Evolutionary conservation across 2,329 filamentous ascomycete genomes (phyloP).

Genomic region (Meredithiella fracta): DNA sequence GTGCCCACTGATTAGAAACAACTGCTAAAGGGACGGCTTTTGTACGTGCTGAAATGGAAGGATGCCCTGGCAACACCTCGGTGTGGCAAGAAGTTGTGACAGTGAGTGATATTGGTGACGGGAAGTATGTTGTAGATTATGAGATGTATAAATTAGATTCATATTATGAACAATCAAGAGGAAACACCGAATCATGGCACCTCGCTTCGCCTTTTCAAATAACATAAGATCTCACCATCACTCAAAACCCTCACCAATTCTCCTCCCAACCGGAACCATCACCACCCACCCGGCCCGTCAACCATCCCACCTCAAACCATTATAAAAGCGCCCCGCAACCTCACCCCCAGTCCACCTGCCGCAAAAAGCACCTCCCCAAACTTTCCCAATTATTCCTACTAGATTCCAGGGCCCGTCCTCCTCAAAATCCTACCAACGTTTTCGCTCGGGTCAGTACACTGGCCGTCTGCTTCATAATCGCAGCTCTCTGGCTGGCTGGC

Average conservation of each 20-base stretch:
- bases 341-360: background rate
- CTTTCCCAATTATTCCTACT: background rate
- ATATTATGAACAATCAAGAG: too few relatives aligned
- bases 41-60: too few relatives aligned
- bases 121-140: too few relatives aligned
- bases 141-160: too few relatives aligned
- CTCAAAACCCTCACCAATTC: background rate
- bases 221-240: background rate
- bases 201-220: too few relatives aligned
- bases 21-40: too few relatives aligned
- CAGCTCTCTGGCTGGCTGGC: conserved; percentile 1
- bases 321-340: background rate
- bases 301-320: background rate
- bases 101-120: too few relatives aligned
- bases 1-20: background rate
- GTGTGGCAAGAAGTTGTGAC: too few relatives aligned
- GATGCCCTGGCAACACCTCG: too few relatives aligned
- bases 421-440: background rate
- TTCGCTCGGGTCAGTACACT: background rate
- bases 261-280: background rate
- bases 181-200: too few relatives aligned
- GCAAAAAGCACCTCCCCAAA: background rate
- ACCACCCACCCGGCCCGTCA: background rate
- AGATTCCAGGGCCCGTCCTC: background rate
- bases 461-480: conserved; percentile 5